Conservation (phyloP, 495 filamentous ascomycete genomes). For the Pseudomonodictys pantanalensis region DNA sequence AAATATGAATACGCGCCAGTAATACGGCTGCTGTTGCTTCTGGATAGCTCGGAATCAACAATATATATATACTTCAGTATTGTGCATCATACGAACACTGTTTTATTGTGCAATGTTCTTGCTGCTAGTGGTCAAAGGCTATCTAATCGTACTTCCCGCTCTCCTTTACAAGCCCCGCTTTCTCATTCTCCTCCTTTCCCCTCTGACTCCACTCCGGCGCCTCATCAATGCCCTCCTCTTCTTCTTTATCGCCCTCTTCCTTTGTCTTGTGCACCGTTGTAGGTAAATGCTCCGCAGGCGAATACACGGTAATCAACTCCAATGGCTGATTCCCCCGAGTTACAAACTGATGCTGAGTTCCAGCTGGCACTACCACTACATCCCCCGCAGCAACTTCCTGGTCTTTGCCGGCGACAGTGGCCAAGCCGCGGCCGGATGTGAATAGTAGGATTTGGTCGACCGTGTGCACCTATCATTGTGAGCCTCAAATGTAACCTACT, state of each 20-base stretch:
- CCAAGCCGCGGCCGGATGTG: constrained; percentile 55
- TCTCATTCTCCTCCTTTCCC: constrained; percentile 58
- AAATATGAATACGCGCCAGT: too few relatives aligned
- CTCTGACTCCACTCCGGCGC: constrained; percentile 57
- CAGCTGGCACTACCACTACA: constrained; percentile 62
- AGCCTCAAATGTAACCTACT: not conserved
- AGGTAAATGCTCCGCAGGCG: constrained; percentile 57
- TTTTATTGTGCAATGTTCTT: not conserved
- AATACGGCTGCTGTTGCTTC: too few relatives aligned
- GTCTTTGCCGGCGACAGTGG: constrained; percentile 58
- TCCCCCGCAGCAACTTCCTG: constrained; percentile 58
- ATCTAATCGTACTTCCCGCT: constrained; percentile 36
- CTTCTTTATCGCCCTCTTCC: constrained; percentile 58
- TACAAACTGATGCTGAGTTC: constrained; percentile 66
- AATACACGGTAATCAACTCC: constrained; percentile 62
- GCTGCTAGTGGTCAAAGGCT: not conserved
- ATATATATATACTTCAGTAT: too few relatives aligned
- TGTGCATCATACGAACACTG: too few relatives aligned
- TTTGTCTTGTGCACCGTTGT: constrained; percentile 60
- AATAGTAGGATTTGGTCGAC: constrained; percentile 66
- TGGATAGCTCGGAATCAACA: too few relatives aligned
- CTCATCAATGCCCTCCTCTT: constrained; percentile 60
- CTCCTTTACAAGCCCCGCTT: constrained; percentile 51
- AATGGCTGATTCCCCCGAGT: constrained; percentile 54
- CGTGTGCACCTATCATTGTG: constrained; percentile 43